Evolutionary conservation across 2,329 filamentous ascomycete species (phyloP), one percentile per base, ranked within the genome.

Genomic region (Xylaria arbuscula): DNA sequence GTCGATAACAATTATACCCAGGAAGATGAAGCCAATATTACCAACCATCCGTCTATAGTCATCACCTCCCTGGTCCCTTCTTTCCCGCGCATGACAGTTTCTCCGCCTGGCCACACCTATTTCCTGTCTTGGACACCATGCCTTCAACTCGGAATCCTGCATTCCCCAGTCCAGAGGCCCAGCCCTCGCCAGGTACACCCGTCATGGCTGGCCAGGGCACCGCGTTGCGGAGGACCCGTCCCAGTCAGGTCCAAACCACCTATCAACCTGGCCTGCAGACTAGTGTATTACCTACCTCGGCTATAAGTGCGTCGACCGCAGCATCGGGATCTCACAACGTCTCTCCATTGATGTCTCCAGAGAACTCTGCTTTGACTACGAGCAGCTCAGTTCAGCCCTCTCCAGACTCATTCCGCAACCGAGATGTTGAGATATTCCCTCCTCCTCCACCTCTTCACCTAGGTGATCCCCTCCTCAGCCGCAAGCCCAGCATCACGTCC

Each of bases 401-500:
- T 0, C 91, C 91, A 5, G 90, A 93, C 73, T 84, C 85, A 55
- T 82, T 86, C 62, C 84, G 85, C 19, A 86, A 85, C 42, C 83
- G 85, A 70, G 86, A 87, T 51, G 80, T 85, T 63, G 88, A 88
- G 61, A 80, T 84, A 40, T 83, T 83, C 61, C 78, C 84, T 28
- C 77, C 83, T 32, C 82, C 85, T 3, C 80, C 86, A 11, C 87
- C 86, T 63, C 88, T 94, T 70, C 87, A 92, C 75, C 86, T 96
- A 53, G 92, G 92, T 40, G 93, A 95, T 73, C 85, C 92, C n/a
- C 83, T 92, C 54, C 81, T 93, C 70, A 82, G 85, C 62, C 84
- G 83, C 72, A 86, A 87, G 73, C 85, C 88, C 6, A 90, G 89
- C 76, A 81, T 82, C 70, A 89, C 83, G 73, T 90, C 91, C 6